Conservation (phyloP, 805 yeast genomes). For the Hermanozyma aechmeae region DNA sequence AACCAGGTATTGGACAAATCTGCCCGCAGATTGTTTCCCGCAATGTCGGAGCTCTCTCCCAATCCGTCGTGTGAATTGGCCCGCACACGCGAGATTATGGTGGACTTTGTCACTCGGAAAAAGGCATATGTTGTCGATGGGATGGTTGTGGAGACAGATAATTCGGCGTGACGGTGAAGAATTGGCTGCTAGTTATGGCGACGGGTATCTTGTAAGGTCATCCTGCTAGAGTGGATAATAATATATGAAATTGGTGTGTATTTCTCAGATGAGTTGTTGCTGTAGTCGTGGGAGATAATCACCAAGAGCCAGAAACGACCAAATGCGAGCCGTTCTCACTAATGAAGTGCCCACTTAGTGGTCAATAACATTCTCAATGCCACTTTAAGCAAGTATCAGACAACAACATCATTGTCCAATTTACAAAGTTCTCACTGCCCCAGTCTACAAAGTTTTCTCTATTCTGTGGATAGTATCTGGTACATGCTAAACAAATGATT, state of each 20-base stretch:
- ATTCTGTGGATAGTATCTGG: neutral
- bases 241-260: no score
- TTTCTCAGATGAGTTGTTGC: no score
- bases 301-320: no score
- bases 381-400: neutral
- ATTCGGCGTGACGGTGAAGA: neutral
- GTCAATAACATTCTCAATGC: neutral
- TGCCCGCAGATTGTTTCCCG: neutral
- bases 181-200: neutral
- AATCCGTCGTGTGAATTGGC: neutral
- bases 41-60: neutral
- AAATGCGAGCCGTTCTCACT: no score
- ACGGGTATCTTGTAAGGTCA: slow-evolving; percentile 1
- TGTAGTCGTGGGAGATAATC: no score
- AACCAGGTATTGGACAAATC: neutral
- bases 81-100: neutral
- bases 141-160: neutral
- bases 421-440: neutral
- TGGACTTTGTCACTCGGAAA: neutral
- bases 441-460: neutral
- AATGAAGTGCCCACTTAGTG: neutral
- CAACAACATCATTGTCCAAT: neutral
- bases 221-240: neutral
- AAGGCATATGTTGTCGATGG: neutral
- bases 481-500: neutral